A percentile compares a stretch with the other conserved stretches of the same genome.
phyloP scores from a whole-genome alignment of 306 rosid species.

The Trifolium dubium region DNA sequence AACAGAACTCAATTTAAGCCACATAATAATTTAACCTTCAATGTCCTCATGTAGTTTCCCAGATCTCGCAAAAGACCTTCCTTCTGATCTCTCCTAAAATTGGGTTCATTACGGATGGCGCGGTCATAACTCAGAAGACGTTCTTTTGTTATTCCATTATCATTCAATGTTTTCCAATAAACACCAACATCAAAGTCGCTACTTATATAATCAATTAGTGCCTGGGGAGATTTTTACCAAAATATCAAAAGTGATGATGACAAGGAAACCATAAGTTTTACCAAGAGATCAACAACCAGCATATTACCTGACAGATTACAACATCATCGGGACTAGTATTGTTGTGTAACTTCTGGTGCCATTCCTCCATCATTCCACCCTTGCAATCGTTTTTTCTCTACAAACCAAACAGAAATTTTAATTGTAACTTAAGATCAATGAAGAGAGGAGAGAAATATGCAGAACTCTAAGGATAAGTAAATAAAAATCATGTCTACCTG shows the following conservation, averaged over 20 bases:
- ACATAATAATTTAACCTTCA: conserved; percentile 73
- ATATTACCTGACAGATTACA: conserved; percentile 91
- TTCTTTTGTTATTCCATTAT: conserved; percentile 95
- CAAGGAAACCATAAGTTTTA: conserved; percentile 33
- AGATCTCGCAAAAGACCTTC: conserved; percentile 86
- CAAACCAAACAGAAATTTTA: conserved; percentile 41
- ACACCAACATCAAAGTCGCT: conserved; percentile 76
- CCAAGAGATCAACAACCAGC: conserved; percentile 38
- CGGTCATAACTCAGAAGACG: conserved; percentile 97
- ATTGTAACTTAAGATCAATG: conserved; percentile 37
- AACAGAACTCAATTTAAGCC: conserved; percentile 30
- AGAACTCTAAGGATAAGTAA: conserved; percentile 21
- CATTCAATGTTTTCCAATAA: conserved; percentile 93
- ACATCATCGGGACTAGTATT: conserved; percentile 99
- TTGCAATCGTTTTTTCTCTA: conserved; percentile 87
- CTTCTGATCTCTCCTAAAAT: conserved; percentile 79
- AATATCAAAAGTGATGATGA: conserved; percentile 34
- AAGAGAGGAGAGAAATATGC: conserved; percentile 29
- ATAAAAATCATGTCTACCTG: conserved; percentile 62
- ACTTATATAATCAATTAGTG: conserved; percentile 77
- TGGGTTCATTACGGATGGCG: conserved; percentile 87
- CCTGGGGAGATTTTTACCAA: conserved; percentile 59
- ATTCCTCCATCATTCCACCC: conserved; percentile 98
- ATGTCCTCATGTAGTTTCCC: conserved; percentile 84
- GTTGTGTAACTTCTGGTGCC: conserved; percentile 99